Evolutionary conservation across 2,329 filamentous ascomycete genomes (phyloP).

Genomic region (Rhexocercosporidium sp.): DNA sequence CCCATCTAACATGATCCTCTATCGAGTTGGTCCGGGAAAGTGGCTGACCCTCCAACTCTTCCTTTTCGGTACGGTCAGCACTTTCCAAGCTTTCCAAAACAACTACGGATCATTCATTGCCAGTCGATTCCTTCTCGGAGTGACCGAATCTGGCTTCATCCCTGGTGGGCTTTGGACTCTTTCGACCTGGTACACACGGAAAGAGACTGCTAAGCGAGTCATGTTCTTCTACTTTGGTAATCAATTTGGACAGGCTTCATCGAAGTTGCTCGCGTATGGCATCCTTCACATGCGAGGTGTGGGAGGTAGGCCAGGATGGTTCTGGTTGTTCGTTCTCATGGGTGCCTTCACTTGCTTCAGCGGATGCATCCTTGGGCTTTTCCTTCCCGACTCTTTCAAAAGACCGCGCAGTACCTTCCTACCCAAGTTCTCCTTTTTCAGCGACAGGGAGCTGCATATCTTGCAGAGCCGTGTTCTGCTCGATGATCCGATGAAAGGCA

Average conservation of each 20-base stretch:
- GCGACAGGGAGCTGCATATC: constrained; percentile 13
- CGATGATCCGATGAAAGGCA: constrained; percentile 18
- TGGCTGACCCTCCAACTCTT: constrained; percentile 43
- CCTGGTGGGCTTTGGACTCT: constrained; percentile 62
- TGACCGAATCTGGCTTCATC: constrained; percentile 59
- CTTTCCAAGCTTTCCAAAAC: constrained; percentile 46
- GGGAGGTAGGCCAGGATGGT: constrained; percentile 26
- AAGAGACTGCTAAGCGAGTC: constrained; percentile 62
- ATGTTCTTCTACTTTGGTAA: constrained; percentile 65
- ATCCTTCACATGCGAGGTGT: constrained; percentile 28
- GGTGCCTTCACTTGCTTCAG: constrained; percentile 41
- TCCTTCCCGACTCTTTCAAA: constrained; percentile 46
- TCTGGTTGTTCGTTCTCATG: constrained; percentile 38
- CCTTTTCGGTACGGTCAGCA: constrained; percentile 43
- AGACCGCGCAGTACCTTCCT: constrained; percentile 45
- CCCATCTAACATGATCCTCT: constrained; percentile 42
- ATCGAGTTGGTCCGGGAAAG: constrained; percentile 37
- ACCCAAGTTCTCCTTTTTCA: constrained; percentile 42
- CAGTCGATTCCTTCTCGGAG: constrained; percentile 53
- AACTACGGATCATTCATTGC: constrained; percentile 53
- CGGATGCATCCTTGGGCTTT: constrained; percentile 46
- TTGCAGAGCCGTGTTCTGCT: constrained; percentile 9
- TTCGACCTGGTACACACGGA: constrained; percentile 66
- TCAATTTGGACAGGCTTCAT: constrained; percentile 63
- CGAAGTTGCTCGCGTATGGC: constrained; percentile 60